These are phyloP conservation scores for Effrenium voratum DNA, from an alignment of 73 alveolate genomes.

Conservation along the genomic window DNA sequence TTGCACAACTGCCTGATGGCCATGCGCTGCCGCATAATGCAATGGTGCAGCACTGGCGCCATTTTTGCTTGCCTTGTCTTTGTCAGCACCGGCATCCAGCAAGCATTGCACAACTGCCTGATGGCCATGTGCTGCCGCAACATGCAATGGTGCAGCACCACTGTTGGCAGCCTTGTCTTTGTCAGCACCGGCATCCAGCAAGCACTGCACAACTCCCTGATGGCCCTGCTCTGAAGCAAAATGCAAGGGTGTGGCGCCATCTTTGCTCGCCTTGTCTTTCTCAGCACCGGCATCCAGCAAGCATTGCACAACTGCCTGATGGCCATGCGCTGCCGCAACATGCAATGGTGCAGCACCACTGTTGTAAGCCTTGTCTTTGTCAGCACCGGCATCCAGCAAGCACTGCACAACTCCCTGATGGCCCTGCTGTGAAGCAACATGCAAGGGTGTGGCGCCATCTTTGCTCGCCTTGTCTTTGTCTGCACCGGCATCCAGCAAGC, in stretches of 20 bases:
- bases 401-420: background rate
- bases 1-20: background rate
- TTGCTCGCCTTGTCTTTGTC: background rate
- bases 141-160: background rate
- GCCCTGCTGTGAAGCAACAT: background rate
- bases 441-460: background rate
- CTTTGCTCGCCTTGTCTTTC: background rate
- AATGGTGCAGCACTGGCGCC: background rate
- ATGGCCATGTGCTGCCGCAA: background rate
- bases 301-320: background rate
- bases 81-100: background rate
- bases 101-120: background rate
- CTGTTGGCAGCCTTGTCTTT: background rate
- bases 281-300: background rate
- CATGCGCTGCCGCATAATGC: background rate
- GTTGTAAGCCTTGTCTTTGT: background rate
- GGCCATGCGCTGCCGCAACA: background rate
- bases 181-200: background rate
- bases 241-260: background rate
- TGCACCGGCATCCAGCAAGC: background rate
- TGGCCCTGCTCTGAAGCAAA: background rate
- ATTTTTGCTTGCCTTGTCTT: background rate
- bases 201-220: background rate
- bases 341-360: background rate
- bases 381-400: background rate